Evolutionary conservation across 768 basidiomycete genomes (phyloP).

Genomic region (Astraeus odoratus): DNA sequence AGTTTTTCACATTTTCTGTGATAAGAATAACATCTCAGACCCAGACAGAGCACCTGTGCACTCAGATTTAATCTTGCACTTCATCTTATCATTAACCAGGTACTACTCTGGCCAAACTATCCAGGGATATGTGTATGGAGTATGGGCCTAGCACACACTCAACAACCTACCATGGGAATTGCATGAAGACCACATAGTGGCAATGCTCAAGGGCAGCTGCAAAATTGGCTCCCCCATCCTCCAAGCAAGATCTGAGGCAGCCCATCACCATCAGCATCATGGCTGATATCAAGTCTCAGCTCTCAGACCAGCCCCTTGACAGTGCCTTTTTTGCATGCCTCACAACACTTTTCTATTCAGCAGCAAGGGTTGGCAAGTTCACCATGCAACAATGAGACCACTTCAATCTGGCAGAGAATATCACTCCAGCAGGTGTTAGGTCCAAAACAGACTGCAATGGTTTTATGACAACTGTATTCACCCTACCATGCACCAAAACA

Average conservation of each 20-base stretch:
- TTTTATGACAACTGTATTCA: constrained; percentile 2
- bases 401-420: constrained; percentile 26
- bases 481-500: constrained; percentile 10
- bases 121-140: constrained; percentile 12
- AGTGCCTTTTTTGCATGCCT: constrained; percentile 32
- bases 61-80: not conserved
- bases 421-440: constrained; percentile 20
- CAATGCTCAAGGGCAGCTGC: constrained; percentile 12
- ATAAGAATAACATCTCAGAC: constrained; percentile 17
- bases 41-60: constrained; percentile 1
- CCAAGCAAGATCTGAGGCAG: constrained; percentile 3
- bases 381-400: constrained; percentile 24
- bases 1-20: constrained; percentile 35
- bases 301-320: constrained; percentile 19
- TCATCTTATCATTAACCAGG: not conserved
- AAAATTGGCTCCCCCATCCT: constrained; percentile 7
- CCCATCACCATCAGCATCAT: constrained; percentile 11
- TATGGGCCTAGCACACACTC: constrained; percentile 23
- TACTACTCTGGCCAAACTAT: constrained; percentile 2
- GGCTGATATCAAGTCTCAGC: not conserved
- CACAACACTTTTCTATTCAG: constrained; percentile 32
- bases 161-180: constrained; percentile 15
- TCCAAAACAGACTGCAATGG: constrained; percentile 19
- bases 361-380: constrained; percentile 31
- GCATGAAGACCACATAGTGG: constrained; percentile 8